Percentiles rank a stretch among this genome's conserved stretches.
phyloP scores from a whole-genome alignment of 2,329 filamentous ascomycete species.

The Leptographium wingfieldii region DNA sequence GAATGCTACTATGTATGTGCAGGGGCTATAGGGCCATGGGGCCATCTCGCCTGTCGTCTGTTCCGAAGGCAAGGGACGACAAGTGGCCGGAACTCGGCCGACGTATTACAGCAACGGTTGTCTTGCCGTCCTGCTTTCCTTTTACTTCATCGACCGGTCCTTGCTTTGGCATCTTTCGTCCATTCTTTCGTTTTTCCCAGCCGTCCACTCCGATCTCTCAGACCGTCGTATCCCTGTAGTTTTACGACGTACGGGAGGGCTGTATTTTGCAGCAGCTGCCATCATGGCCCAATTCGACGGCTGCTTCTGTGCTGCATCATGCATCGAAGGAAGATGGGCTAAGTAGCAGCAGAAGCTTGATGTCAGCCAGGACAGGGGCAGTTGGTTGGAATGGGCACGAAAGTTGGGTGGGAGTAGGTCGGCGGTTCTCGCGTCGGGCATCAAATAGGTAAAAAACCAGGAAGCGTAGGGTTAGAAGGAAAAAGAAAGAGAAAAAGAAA shows the following conservation, averaged over 20 bases:
- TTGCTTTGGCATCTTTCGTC: background rate
- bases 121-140: background rate
- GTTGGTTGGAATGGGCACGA: no score
- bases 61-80: background rate
- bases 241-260: background rate
- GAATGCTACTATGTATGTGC: background rate
- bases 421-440: background rate
- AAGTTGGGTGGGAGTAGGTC: no score
- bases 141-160: background rate
- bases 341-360: no score
- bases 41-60: background rate
- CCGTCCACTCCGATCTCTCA: background rate
- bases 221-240: background rate
- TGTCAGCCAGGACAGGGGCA: no score
- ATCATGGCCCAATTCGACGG: no score
- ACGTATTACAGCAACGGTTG: background rate
- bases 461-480: background rate
- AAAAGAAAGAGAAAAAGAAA: background rate
- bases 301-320: background rate
- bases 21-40: no score
- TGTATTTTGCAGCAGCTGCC: background rate
- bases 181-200: background rate
- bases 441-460: background rate
- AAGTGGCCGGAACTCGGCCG: background rate
- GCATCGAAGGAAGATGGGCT: background rate